Evolutionary conservation across 805 yeast species (phyloP).

Genomic region (Cyberlindnera euphorbiae): DNA sequence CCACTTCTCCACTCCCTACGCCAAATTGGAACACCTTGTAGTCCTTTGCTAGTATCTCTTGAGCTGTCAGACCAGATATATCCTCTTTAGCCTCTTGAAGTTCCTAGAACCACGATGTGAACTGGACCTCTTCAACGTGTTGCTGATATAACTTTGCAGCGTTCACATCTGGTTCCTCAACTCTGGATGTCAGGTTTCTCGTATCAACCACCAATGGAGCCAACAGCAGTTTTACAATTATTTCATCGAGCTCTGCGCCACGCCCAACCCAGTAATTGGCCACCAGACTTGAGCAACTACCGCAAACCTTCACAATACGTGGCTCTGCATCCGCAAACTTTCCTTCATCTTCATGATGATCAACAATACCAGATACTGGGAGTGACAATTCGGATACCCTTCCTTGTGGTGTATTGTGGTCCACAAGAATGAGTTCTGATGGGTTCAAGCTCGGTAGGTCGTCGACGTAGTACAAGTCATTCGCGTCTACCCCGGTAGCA

Average conservation of each 20-base stretch:
- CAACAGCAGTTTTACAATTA: slow-evolving; percentile 36
- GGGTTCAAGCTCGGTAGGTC: slow-evolving; percentile 41
- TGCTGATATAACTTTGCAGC: slow-evolving; percentile 38
- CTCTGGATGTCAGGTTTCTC: slow-evolving; percentile 55
- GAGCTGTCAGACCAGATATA: slow-evolving; percentile 51
- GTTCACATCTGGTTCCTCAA: slow-evolving; percentile 51
- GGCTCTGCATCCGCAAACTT: slow-evolving; percentile 50
- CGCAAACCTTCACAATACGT: slow-evolving; percentile 53
- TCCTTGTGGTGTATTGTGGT: slow-evolving; percentile 71
- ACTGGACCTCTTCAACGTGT: not conserved
- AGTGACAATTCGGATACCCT: slow-evolving; percentile 25
- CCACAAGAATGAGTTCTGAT: slow-evolving; percentile 53
- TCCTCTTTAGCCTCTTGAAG: slow-evolving; percentile 53
- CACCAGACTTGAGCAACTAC: slow-evolving; percentile 79
- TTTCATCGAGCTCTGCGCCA: slow-evolving; percentile 10
- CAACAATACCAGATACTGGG: slow-evolving; percentile 59
- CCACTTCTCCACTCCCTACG: slow-evolving; percentile 26
- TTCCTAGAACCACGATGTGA: slow-evolving; percentile 25
- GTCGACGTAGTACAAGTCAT: slow-evolving; percentile 58
- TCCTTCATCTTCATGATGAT: slow-evolving; percentile 80
- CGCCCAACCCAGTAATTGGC: slow-evolving; percentile 51
- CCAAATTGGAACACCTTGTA: slow-evolving; percentile 63
- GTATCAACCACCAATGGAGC: slow-evolving; percentile 81
- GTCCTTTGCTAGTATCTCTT: slow-evolving; percentile 73
- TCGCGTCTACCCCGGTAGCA: slow-evolving; percentile 40